Conservation (phyloP, 176 grass and related monocot genomes). For the Lolium perenne region DNA sequence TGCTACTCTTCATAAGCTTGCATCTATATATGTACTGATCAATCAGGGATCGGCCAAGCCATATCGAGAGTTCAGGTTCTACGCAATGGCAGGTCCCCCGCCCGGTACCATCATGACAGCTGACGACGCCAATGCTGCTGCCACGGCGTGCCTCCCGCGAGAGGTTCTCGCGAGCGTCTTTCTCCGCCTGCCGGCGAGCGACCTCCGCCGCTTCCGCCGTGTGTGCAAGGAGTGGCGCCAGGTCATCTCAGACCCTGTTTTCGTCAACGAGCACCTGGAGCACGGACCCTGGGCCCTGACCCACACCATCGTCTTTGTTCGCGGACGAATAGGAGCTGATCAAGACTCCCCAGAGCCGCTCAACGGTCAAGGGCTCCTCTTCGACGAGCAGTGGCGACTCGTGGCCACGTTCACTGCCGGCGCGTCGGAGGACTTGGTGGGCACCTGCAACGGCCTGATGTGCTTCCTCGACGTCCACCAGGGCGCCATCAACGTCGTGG, state of each 20-base stretch:
- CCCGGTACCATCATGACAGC: no score
- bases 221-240: neutral
- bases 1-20: neutral
- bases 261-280: neutral
- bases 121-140: neutral
- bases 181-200: neutral
- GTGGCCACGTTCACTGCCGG: no score
- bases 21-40: neutral
- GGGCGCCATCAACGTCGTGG: neutral
- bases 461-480: neutral
- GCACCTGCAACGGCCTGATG: no score
- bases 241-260: neutral
- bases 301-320: slow-evolving; percentile 9
- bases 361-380: no score
- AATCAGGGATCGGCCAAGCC: neutral
- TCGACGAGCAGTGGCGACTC: no score
- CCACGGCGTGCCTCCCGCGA: neutral
- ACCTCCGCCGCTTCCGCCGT: neutral
- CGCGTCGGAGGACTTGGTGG: no score
- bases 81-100: no score
- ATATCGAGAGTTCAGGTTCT: neutral
- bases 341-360: no score
- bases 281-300: neutral
- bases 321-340: neutral
- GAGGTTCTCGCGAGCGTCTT: neutral